Evolutionary conservation across 1,284 basidiomycete species (phyloP), one percentile per base, ranked within the genome.

Genomic region (Rhodotorula sp.): DNA sequence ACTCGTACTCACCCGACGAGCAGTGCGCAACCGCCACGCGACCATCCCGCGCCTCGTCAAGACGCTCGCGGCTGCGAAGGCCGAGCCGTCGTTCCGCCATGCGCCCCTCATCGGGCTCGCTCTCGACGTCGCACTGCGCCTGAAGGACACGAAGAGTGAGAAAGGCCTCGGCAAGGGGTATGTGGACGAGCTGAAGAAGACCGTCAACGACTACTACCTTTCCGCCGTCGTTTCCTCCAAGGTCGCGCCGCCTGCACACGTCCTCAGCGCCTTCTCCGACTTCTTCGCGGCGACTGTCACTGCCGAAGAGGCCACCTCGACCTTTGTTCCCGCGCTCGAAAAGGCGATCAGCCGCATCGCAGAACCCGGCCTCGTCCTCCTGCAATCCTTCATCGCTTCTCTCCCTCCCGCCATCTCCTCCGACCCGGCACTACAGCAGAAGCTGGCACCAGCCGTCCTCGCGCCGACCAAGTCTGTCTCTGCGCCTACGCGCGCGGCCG

Each of bases 381-480:
- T 93, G 67, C 16, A 48, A 41, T 25, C 68, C 3, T 68, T 73
- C 75, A 77, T 64, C 67, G 67, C 52, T 67, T 73, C 49, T 74
- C 72, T 87, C 12, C 83, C 87, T 50, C 78, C 84, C 21, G 81
- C 86, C 27, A 88, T 91, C 79, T 83, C 90, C 71, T 72, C 80
- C 9, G 84, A 86, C 1, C 85, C 87, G 59, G 80, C 86, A 2
- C 80, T 93, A 16, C 84, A 86, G 27, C 76, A 82, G 21, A 83
- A 87, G 34, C 80, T 94, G 8, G 82, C 93, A 17, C 84, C 87
- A 0, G 86, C 89, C 55, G 83, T 87, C 44, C 83, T 93, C 66
- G 90, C 87, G 74, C 86, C 87, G 62, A 84, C 91, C 27, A 95
- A 93, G 81, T 95, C 93, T 1, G 87, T 85, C 70, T 93, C 92